Evolutionary conservation across 441 rosid species (phyloP).

Genomic region (Geranium incanum): DNA sequence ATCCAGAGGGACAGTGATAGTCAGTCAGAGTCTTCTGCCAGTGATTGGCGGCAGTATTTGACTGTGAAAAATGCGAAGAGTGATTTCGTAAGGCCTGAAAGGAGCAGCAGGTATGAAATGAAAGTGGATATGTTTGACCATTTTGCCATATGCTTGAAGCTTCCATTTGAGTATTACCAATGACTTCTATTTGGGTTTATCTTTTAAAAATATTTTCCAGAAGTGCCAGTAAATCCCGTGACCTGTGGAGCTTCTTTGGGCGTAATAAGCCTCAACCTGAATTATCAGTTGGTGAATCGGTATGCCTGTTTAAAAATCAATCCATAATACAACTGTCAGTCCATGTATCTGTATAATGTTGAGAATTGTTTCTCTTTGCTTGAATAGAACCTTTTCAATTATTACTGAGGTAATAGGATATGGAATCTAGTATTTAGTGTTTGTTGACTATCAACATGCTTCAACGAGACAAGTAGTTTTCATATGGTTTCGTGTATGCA

Average conservation of each 20-base stretch:
- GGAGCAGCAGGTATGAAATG: conserved; percentile 44
- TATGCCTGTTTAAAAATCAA: conserved; percentile 28
- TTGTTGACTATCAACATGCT: not conserved
- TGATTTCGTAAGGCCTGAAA: conserved; percentile 29
- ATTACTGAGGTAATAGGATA: not conserved
- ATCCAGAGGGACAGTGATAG: conserved; percentile 55
- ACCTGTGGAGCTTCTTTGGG: conserved; percentile 54
- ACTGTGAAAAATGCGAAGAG: conserved; percentile 37
- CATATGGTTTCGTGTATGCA: conserved; percentile 30
- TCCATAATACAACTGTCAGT: conserved; percentile 16
- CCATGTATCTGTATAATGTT: not conserved
- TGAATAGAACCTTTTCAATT: not conserved
- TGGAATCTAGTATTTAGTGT: conserved; percentile 19
- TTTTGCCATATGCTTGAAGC: conserved; percentile 9
- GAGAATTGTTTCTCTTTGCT: not conserved
- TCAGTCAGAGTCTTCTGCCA: conserved; percentile 34
- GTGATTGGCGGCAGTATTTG: conserved; percentile 35
- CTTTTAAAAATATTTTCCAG: conserved; percentile 24
- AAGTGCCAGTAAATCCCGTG: conserved; percentile 41
- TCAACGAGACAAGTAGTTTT: conserved; percentile 17
- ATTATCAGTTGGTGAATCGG: conserved; percentile 34
- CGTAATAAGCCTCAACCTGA: conserved; percentile 38
- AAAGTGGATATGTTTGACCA: conserved; percentile 19
- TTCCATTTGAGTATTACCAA: conserved; percentile 17
- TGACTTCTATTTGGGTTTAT: conserved; percentile 15